A percentile compares a stretch with the other conserved stretches of the same genome.
Evolutionary conservation across 2,329 filamentous ascomycete genomes (phyloP).

Genomic region (Penicillium nordicum): DNA sequence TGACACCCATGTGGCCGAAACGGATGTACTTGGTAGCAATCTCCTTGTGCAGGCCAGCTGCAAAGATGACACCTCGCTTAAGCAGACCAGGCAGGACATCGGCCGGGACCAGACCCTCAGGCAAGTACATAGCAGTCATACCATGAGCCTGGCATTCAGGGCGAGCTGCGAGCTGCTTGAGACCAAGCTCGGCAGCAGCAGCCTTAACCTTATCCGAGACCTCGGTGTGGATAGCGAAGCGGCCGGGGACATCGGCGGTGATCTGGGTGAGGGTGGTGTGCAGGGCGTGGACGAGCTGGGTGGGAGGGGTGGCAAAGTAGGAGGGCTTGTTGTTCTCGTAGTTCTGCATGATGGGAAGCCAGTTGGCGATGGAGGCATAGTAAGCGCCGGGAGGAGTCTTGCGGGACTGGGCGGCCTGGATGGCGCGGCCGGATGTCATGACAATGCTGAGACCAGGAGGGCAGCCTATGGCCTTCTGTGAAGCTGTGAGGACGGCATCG

Average conservation of each 20-base stretch:
- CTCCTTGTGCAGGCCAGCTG: slow-evolving; percentile 92
- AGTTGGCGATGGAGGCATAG: slow-evolving; percentile 96
- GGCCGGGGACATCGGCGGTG: slow-evolving; percentile 70
- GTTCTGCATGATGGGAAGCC: slow-evolving; percentile 97
- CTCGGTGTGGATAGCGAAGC: slow-evolving; percentile 76
- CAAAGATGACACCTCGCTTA: slow-evolving; percentile 88
- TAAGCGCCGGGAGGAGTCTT: slow-evolving; percentile 82
- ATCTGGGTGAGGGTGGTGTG: slow-evolving; percentile 87
- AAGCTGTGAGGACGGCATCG: slow-evolving; percentile 88
- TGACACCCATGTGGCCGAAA: slow-evolving; percentile 97
- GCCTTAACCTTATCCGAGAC: slow-evolving; percentile 84
- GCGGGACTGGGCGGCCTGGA: slow-evolving; percentile 73
- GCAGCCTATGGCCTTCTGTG: slow-evolving; percentile 94
- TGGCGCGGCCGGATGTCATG: slow-evolving; percentile 86
- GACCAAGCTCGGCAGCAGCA: slow-evolving; percentile 71
- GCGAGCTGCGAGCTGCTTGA: slow-evolving; percentile 81
- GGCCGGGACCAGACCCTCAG: slow-evolving; percentile 73
- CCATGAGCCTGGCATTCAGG: slow-evolving; percentile 90
- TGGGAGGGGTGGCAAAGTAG: slow-evolving; percentile 95
- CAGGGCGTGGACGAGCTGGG: slow-evolving; percentile 87
- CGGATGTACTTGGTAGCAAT: slow-evolving; percentile 91
- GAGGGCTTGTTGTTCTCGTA: slow-evolving; percentile 97
- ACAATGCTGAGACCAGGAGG: slow-evolving; percentile 91
- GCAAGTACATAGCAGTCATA: slow-evolving; percentile 97
- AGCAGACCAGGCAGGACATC: slow-evolving; percentile 81